Percentiles rank a stretch among this genome's conserved stretches.
phyloP scores from a whole-genome alignment of 345 rosid species.

The Hibiscus syriacus region DNA sequence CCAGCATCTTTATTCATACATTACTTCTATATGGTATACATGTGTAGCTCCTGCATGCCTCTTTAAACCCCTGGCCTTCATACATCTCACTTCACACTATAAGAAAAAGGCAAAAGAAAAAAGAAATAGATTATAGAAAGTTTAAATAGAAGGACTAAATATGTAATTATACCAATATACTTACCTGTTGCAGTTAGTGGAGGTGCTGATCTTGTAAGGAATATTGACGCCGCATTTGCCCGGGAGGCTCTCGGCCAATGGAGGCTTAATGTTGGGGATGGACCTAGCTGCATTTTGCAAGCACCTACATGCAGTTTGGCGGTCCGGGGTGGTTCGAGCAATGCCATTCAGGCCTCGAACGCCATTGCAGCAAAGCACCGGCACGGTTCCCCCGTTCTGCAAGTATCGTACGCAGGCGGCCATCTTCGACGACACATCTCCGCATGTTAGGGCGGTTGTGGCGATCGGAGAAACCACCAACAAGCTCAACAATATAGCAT shows the following conservation, averaged over 20 bases:
- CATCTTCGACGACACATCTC: slow-evolving; percentile 13
- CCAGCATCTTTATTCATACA: neutral
- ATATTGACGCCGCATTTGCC: slow-evolving; percentile 26
- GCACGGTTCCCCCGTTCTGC: slow-evolving; percentile 2
- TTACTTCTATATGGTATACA: neutral
- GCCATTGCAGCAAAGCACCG: slow-evolving; percentile 28
- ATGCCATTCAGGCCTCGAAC: neutral
- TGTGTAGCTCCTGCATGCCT: neutral
- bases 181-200: slow-evolving; percentile 31
- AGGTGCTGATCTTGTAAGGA: slow-evolving; percentile 37
- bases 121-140: neutral
- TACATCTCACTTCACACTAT: slow-evolving; percentile 3
- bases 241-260: slow-evolving; percentile 21
- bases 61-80: neutral
- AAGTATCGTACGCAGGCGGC: slow-evolving; percentile 15
- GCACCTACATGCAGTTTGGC: slow-evolving; percentile 32
- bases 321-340: slow-evolving; percentile 37
- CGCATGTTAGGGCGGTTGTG: slow-evolving; percentile 24
- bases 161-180: neutral
- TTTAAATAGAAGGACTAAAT: too few relatives aligned
- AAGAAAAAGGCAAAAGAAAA: too few relatives aligned
- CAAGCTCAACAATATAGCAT: slow-evolving; percentile 13
- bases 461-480: slow-evolving; percentile 14
- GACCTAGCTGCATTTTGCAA: slow-evolving; percentile 14
- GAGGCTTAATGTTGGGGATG: slow-evolving; percentile 11